Base-by-base conservation (phyloP, 352 stramenopile species). In the Phytophthora chlamydospora region DNA sequence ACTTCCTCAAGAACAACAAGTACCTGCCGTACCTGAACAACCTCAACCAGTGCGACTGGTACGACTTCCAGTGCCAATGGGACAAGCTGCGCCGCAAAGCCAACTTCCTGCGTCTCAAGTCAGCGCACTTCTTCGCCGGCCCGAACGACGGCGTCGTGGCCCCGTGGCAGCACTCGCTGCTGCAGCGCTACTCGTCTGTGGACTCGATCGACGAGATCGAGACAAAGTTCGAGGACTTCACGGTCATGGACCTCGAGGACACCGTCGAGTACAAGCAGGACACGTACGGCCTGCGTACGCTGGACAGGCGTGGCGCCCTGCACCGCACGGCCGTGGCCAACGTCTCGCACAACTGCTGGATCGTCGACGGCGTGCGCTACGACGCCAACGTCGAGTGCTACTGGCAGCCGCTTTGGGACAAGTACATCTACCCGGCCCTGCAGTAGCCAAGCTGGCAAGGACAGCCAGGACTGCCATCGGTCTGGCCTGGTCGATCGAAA, bases 331-430 rank as follows among this genome's bases (percentile, higher is more conserved):
- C 32, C 2, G 71, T 75, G 6, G 24, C 45, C 12, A 39, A 62
- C 27, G 50, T 80, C 31, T 56, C 51, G 14, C 71, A 80, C 49
- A 53, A 59, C 16, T 68, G 66, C 48, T 80, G 68, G 68, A 52
- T 77, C 29, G 70, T 67, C 14, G 57, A 80, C 21, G 66, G 95
- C 3, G 79, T 92, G 42, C 58, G 74, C 27, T 92, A 83, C 52
- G 88, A 89, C n/a, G 85, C 90, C 0, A 90, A 85, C 12, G 62
- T 96, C 4, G 78, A 79, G 16, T 89, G 58, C 50, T 45, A 62
- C 29, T 66, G 58, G 35, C 83, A 91, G 58, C 77, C 68, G 21
- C 93, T 98, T 76, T 73, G 68, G 53, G 91, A 99, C 72, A 79
- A 97, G 68, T 98, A 97, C 72, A 60, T 90, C 27, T 79, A 88